phyloP scores from a whole-genome alignment of 192 early-diverging fungal species.

The Coemansia sp. region DNA sequence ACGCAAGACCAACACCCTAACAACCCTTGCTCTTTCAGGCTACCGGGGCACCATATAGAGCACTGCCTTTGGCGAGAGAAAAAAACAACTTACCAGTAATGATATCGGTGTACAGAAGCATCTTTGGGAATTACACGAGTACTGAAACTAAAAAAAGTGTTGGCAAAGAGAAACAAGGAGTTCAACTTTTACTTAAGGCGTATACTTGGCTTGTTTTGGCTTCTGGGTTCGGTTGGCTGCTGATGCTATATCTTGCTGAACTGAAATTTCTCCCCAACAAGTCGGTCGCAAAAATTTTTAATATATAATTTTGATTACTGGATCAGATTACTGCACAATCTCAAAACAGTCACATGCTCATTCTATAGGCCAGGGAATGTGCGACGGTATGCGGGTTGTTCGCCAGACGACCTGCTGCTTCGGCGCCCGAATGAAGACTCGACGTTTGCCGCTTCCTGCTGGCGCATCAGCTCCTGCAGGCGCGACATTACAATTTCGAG shows the following conservation, averaged over 20 bases:
- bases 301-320: background rate
- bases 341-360: background rate
- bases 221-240: background rate
- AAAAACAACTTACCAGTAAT: constrained; percentile 57
- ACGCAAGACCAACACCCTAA: no score
- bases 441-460: constrained; percentile 20
- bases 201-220: background rate
- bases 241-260: no score
- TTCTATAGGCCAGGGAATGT: constrained; percentile 22
- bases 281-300: background rate
- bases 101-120: constrained; percentile 70
- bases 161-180: background rate
- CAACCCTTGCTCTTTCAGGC: no score
- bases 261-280: background rate
- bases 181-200: background rate
- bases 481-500: constrained; percentile 73
- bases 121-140: constrained; percentile 31
- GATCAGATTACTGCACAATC: background rate
- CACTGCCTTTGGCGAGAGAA: background rate
- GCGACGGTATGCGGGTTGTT: constrained; percentile 20
- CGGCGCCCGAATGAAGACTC: background rate
- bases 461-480: constrained; percentile 42
- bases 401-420: constrained; percentile 1
- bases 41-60: background rate
- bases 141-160: constrained; percentile 3